A percentile compares a stretch with the other conserved stretches of the same genome.
phyloP scores from a whole-genome alignment of 2,329 filamentous ascomycete genomes.

The Beauveria sp. region DNA sequence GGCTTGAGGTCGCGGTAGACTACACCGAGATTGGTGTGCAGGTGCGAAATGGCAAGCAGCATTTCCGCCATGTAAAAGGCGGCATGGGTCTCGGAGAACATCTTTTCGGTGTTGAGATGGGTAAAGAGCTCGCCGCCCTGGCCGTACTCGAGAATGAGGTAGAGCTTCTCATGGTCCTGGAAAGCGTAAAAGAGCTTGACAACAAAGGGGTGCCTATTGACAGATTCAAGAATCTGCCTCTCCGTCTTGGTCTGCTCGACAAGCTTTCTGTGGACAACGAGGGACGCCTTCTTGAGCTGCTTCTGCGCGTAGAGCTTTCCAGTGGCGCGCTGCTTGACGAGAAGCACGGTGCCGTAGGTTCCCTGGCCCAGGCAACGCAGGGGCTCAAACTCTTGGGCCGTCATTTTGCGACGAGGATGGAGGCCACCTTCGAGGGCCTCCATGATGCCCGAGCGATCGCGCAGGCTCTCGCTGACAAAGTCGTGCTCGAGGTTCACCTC shows the following conservation, averaged over 20 bases:
- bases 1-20: conserved; percentile 97
- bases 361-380: conserved; percentile 92
- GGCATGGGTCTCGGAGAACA: conserved; percentile 84
- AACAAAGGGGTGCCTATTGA: conserved; percentile 90
- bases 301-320: conserved; percentile 94
- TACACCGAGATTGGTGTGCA: conserved; percentile 86
- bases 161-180: conserved; percentile 92
- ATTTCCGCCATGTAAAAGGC: conserved; percentile 98
- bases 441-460: conserved; percentile 29
- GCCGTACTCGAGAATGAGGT: conserved; percentile 94
- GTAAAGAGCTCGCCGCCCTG: conserved; percentile 95
- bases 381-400: conserved; percentile 80
- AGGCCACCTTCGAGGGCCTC: conserved; percentile 47
- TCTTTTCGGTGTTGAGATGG: conserved; percentile 87
- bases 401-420: conserved; percentile 70
- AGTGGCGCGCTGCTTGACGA: conserved; percentile 84
- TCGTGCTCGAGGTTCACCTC: conserved; percentile 79
- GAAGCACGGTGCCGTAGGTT: conserved; percentile 86
- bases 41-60: conserved; percentile 84
- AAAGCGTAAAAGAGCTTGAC: conserved; percentile 98
- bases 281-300: conserved; percentile 94
- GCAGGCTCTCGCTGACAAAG: conserved; percentile 64
- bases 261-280: conserved; percentile 91
- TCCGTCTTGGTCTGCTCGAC: conserved; percentile 98
- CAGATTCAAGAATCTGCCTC: conserved; percentile 86